Conservation (phyloP, 495 filamentous ascomycete species). For the Penicillium antarcticum region DNA sequence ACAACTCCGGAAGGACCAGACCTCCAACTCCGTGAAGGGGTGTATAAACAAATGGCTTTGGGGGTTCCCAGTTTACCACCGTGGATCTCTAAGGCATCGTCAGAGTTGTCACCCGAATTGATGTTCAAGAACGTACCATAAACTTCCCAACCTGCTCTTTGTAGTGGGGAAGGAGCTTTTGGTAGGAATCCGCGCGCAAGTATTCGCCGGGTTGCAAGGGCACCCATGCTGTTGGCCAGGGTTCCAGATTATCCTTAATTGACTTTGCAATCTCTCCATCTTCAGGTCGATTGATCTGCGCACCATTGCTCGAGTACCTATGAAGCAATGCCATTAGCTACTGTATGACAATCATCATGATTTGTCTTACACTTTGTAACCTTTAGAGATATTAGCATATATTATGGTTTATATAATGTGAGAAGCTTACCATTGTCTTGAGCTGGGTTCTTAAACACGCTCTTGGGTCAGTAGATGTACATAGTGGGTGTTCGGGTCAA, state of each 20-base stretch:
- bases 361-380: conserved; percentile 61
- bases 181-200: conserved; percentile 40
- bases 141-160: conserved; percentile 37
- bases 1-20: conserved; percentile 42
- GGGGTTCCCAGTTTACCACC: conserved; percentile 23
- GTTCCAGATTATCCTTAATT: conserved; percentile 57
- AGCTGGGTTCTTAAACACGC: conserved; percentile 52
- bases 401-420: background rate
- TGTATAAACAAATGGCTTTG: conserved; percentile 59
- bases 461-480: conserved; percentile 14
- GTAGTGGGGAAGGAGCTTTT: conserved; percentile 42
- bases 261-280: conserved; percentile 59
- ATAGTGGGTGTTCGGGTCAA: background rate
- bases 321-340: conserved; percentile 11
- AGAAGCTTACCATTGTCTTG: conserved; percentile 56
- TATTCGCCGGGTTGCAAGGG: conserved; percentile 37
- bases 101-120: conserved; percentile 4
- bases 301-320: conserved; percentile 64
- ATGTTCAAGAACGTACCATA: conserved; percentile 24
- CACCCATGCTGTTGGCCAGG: conserved; percentile 51
- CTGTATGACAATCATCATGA: background rate
- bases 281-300: conserved; percentile 66
- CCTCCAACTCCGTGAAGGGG: conserved; percentile 68
- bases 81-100: conserved; percentile 32
- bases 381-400: conserved; percentile 22